Evolutionary conservation across 441 rosid genomes (phyloP).

Genomic region (Populus trichocarpa): DNA sequence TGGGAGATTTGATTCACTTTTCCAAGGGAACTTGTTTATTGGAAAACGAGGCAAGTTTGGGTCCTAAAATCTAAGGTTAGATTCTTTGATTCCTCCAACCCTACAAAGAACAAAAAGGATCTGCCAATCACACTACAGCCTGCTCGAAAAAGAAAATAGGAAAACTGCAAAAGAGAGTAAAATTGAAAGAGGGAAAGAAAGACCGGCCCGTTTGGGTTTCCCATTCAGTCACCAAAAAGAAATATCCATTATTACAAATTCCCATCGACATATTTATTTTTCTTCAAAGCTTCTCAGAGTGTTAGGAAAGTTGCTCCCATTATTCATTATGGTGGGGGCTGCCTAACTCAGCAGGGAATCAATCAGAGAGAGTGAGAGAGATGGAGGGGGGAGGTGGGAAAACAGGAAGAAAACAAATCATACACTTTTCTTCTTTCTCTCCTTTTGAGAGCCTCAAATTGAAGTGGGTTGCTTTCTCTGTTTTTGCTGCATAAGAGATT

Average conservation of each 20-base stretch:
- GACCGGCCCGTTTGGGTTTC: constrained; percentile 24
- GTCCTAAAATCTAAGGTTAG: constrained; percentile 55
- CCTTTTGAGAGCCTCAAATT: constrained; percentile 41
- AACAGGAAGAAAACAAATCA: constrained; percentile 54
- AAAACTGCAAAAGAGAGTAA: not conserved
- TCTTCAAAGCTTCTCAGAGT: constrained; percentile 25
- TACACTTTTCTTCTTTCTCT: constrained; percentile 60
- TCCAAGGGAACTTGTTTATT: constrained; percentile 6
- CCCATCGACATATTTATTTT: constrained; percentile 7
- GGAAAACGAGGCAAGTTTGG: constrained; percentile 23
- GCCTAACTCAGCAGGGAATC: constrained; percentile 51
- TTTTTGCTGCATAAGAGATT: constrained; percentile 67
- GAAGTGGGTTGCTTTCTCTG: constrained; percentile 27
- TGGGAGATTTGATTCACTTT: constrained; percentile 29
- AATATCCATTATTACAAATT: constrained; percentile 27
- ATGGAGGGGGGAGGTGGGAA: constrained; percentile 25
- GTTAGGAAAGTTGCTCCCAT: constrained; percentile 42
- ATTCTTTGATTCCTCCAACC: constrained; percentile 71
- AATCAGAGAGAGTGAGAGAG: constrained; percentile 19
- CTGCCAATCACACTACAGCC: constrained; percentile 61
- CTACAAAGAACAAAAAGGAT: constrained; percentile 76
- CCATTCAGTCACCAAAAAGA: constrained; percentile 34
- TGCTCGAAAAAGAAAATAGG: constrained; percentile 17
- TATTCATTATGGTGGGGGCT: constrained; percentile 64
- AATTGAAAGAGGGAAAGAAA: not conserved